A percentile compares a stretch with the other conserved stretches of the same genome.
phyloP scores from a whole-genome alignment of 148 eudicot genomes.

The Beta vulgaris region DNA sequence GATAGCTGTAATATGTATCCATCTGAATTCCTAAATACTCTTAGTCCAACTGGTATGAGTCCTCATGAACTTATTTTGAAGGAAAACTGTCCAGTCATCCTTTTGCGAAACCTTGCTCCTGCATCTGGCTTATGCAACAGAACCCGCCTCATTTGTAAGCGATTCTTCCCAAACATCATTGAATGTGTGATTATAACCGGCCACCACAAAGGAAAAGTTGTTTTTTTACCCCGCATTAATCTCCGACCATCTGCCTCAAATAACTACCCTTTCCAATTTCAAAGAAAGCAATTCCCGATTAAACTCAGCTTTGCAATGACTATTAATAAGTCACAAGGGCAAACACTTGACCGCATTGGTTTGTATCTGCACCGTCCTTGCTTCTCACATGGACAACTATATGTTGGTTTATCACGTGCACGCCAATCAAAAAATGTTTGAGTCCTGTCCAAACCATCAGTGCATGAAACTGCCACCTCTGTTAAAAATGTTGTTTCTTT shows the following conservation, averaged over 20 bases:
- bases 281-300: too few species aligned
- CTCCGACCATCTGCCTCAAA: neutral
- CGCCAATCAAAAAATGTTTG: too few species aligned
- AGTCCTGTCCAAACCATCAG: too few species aligned
- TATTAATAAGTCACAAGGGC: slow-evolving; percentile 11
- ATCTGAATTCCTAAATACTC: neutral
- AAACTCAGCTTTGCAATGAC: slow-evolving; percentile 16
- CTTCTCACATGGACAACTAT: slow-evolving; percentile 14
- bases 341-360: neutral
- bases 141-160: slow-evolving; percentile 5
- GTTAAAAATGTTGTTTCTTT: too few species aligned
- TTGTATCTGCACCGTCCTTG: neutral
- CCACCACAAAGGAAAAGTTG: neutral
- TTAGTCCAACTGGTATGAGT: slow-evolving; percentile 11
- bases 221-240: neutral
- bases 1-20: slow-evolving; percentile 4
- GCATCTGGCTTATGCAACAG: slow-evolving; percentile 16
- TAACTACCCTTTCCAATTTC: neutral
- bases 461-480: too few species aligned
- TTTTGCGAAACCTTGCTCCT: slow-evolving; percentile 9
- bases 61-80: slow-evolving; percentile 18
- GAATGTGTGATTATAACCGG: too few species aligned
- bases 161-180: neutral
- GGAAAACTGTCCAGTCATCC: slow-evolving; percentile 5
- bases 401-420: neutral